Percentiles rank a stretch among this genome's conserved stretches.
phyloP scores from a whole-genome alignment of 345 rosid species.

The Sonneratia caseolaris region DNA sequence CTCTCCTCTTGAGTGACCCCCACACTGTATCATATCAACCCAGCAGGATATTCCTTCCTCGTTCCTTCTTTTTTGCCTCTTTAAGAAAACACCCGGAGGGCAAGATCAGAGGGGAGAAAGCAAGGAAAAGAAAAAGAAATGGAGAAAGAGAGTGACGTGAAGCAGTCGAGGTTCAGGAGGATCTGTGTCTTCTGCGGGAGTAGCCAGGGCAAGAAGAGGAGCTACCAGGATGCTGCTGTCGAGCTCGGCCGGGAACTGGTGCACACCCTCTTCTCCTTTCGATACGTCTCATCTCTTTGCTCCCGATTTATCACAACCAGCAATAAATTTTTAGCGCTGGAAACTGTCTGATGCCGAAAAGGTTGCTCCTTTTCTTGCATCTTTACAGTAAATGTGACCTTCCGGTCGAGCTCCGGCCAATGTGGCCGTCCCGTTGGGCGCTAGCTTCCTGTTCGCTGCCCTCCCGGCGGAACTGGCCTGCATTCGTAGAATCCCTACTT shows the following conservation, averaged over 20 bases:
- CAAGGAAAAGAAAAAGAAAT: not conserved
- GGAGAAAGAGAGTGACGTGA: constrained; percentile 12
- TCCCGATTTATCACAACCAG: not conserved
- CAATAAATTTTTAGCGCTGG: not conserved
- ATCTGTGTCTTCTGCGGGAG: constrained; percentile 87
- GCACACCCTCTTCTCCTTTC: constrained; percentile 3
- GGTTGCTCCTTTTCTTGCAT: not conserved
- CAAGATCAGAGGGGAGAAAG: not conserved
- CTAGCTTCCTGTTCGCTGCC: too few relatives aligned
- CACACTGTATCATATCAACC: not conserved
- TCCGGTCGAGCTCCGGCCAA: too few relatives aligned
- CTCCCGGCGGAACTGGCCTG: too few relatives aligned
- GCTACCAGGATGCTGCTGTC: constrained; percentile 84
- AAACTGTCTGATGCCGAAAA: not conserved
- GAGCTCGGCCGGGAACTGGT: constrained; percentile 84
- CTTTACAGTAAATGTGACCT: too few relatives aligned
- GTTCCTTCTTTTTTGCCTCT: not conserved
- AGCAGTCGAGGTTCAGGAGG: constrained; percentile 52
- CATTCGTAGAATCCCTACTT: too few relatives aligned
- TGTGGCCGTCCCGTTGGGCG: too few relatives aligned
- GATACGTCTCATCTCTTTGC: not conserved
- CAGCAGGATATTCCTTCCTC: constrained; percentile 6
- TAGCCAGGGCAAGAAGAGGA: constrained; percentile 74
- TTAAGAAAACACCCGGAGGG: not conserved
- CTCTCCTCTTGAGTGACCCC: not conserved